Evolutionary conservation across 305 asterid species (phyloP), one percentile per base, ranked within the genome.

Genomic region (Coffea humblotiana): DNA sequence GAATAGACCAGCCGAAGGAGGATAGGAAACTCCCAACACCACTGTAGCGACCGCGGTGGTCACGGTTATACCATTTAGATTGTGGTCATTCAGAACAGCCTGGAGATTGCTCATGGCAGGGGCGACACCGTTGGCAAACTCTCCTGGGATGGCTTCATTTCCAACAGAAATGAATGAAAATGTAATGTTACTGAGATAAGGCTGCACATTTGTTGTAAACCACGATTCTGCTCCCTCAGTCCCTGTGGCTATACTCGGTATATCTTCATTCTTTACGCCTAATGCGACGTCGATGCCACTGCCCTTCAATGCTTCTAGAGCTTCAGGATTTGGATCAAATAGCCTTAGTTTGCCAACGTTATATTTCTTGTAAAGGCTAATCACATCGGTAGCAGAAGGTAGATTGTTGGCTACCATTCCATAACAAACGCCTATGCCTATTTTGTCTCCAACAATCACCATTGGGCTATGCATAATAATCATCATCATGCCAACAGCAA

Each of bases 371-470:
- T 48, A 81, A 2, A 81, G 84, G 29, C 29, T 29, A 8, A 81
- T 25, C 0, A 47, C 80, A 0, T 81, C 80, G 1, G 56, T 27
- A 12, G 77, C 35, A 4, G 68, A 15, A 19, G 80, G 80, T 3
- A 81, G 80, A 49, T 76, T 56, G 74, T 76, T 16, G 0, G 77
- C 84, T 19, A 45, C 7, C 73, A 49, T 27, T 9, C 84, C 84
- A 8, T 76, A 81, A 27, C 80, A 76, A 11, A 76, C 60, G 13
- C 83, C 84, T 12, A 75, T 67, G 6, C 35, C 66, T 7, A 37
- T 27, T 8, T 21, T 2, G 40, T 48, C 54, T 9, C 8, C 40
- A 14, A 3, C 27, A 5, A 40, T 23, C 58, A 2, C 9, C 1
- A 5, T 71, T 71, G 58, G 19, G 51, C 75, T 23, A 1, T 40